Evolutionary conservation across 139 green algal species (phyloP), one percentile per base, ranked within the genome.

Genomic region (Asterochloris erici): DNA sequence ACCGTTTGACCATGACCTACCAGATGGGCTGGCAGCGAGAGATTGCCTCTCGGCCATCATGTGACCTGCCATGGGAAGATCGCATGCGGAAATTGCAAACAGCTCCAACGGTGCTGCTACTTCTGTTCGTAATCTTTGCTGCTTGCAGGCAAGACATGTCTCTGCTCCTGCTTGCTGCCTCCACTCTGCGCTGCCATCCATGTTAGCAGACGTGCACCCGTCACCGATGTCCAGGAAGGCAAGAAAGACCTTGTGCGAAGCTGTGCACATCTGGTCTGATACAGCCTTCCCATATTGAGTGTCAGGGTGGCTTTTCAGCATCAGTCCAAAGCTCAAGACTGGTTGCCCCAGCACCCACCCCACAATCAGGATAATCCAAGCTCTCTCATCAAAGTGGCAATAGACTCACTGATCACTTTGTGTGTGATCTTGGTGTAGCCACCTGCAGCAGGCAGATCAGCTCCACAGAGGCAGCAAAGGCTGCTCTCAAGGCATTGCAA

Each of bases 241-340:
- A 78, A 78, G 73, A 11, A 54, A 28, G 27, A n/a, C 73, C 6
- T 24, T 27, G 66, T 73, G 66, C 66, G 1, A 24, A 73, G 66
- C 19, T 24, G 66, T 73, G 66, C 23, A 73, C 66, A 23, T 27
- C 19, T 29, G 38, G 73, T 28, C 73, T 77, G 79, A 83, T 83
- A 83, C 79, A 69, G n/a, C 38, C 68, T 83, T 78, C 79, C 79
- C 12, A 83, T 12, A 83, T 24, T 9, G 78, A 78, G 26, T 10
- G 38, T 10, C 17, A 29, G 60, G 29, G 68, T 19, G 12, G 79
- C 77, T 68, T 68, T 77, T 68, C 61, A 63, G 29, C n/a, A 54
- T 38, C 24, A 24, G 54, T 29, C 47, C 68, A 11, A 38, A 80
- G 60, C 24, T 10, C n/a, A 2, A 54, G 76, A 62, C 68, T 61